phyloP scores from a whole-genome alignment of 164 flowering plant genomes.

The Liriodendron chinense region DNA sequence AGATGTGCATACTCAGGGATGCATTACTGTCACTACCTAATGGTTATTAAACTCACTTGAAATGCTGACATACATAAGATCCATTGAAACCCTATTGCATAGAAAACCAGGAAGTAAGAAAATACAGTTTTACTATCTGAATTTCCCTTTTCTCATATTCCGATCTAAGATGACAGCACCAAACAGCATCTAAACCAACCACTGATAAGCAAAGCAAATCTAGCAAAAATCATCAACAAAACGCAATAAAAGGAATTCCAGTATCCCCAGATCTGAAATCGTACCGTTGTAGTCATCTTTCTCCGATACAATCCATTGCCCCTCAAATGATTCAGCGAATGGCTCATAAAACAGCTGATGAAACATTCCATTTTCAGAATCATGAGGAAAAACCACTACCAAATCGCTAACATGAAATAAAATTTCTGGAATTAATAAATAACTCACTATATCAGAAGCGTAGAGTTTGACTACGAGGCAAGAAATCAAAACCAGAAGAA shows the following conservation, averaged over 20 bases:
- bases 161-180: not conserved
- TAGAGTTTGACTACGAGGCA: slow-evolving; percentile 25
- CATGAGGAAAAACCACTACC: not conserved
- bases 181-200: not conserved
- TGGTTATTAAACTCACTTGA: too few species aligned
- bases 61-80: too few species aligned
- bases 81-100: too few species aligned
- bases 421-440: not conserved
- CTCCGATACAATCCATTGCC: slow-evolving; percentile 73
- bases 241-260: not conserved
- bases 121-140: too few species aligned
- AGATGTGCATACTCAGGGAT: too few species aligned
- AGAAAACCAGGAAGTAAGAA: too few species aligned
- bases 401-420: too few species aligned
- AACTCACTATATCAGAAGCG: slow-evolving; percentile 28
- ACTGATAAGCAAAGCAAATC: not conserved
- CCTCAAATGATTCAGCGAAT: slow-evolving; percentile 70
- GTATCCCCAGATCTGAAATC: slow-evolving; percentile 7
- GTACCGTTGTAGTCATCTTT: slow-evolving; percentile 74
- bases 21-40: too few species aligned
- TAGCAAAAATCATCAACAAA: not conserved
- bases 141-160: too few species aligned
- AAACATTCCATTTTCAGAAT: not conserved
- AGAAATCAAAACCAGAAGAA: slow-evolving; percentile 21
- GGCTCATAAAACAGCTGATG: slow-evolving; percentile 74